Evolutionary conservation across 2,329 filamentous ascomycete species (phyloP).

Genomic region (Clarireedia monteithiana): DNA sequence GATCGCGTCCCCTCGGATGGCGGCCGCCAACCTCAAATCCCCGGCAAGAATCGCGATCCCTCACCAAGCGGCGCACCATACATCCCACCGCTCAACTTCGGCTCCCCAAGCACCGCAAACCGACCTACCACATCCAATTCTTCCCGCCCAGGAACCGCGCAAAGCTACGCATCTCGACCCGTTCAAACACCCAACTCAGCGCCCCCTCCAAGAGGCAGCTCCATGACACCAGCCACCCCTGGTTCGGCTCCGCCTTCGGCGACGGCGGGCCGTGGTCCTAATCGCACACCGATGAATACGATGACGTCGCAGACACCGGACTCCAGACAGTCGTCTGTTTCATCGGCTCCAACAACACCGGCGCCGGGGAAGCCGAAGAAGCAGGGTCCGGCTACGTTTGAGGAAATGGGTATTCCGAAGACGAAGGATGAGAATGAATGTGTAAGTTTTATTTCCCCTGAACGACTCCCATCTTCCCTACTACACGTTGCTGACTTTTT

Average conservation of each 20-base stretch:
- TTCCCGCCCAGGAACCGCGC: slow-evolving; percentile 4
- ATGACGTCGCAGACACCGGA: not conserved
- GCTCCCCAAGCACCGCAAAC: not conserved
- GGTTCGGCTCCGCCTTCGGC: not conserved
- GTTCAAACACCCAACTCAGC: not conserved
- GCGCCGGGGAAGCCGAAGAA: slow-evolving; percentile 31
- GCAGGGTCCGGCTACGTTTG: slow-evolving; percentile 85
- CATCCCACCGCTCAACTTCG: slow-evolving; percentile 7
- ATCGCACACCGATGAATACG: not conserved
- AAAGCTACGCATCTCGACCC: not conserved
- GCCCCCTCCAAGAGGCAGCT: slow-evolving; percentile 18
- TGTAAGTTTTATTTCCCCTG: slow-evolving; percentile 40
- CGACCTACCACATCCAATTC: slow-evolving; percentile 6
- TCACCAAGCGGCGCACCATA: slow-evolving; percentile 1
- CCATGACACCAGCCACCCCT: slow-evolving; percentile 12
- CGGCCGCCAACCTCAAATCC: not conserved
- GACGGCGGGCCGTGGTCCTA: not conserved
- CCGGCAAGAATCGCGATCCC: not conserved
- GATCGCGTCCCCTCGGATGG: slow-evolving; percentile 23
- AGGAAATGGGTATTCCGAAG: slow-evolving; percentile 92
- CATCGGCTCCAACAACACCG: slow-evolving; percentile 11
- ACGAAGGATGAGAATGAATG: slow-evolving; percentile 83
- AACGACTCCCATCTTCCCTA: too few species aligned
- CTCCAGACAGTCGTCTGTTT: slow-evolving; percentile 8
- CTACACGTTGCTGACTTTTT: not conserved